Conservation (phyloP, 148 eudicot species). For the Chenopodium quinoa region DNA sequence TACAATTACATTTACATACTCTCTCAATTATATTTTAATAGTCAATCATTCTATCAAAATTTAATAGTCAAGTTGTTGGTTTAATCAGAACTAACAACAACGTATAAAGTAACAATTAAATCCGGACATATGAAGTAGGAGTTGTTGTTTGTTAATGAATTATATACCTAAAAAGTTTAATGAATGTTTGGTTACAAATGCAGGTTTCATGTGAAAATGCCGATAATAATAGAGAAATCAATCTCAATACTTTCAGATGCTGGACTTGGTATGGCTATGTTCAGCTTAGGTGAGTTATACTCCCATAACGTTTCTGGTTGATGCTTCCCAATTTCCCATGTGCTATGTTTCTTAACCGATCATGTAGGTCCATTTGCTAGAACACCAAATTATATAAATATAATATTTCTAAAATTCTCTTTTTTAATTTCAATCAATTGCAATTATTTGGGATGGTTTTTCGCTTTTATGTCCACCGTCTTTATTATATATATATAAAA, state of each 20-base stretch:
- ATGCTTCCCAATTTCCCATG: conserved; percentile 26
- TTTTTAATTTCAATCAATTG: neutral
- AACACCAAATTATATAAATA: neutral
- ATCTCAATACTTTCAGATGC: conserved; percentile 84
- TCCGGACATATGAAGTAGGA: too few species aligned
- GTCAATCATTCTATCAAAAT: too few species aligned
- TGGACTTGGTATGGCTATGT: conserved; percentile 98
- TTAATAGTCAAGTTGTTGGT: too few species aligned
- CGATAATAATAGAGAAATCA: conserved; percentile 53
- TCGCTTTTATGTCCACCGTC: neutral
- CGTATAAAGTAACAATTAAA: too few species aligned
- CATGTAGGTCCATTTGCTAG: conserved; percentile 18
- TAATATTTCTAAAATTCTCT: neutral
- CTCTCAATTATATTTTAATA: too few species aligned
- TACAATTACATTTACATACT: neutral
- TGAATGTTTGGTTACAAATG: conserved; percentile 16
- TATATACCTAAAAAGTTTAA: too few species aligned
- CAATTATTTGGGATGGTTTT: conserved; percentile 9
- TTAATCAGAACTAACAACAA: too few species aligned
- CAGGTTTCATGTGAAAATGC: conserved; percentile 90
- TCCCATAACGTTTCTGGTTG: conserved; percentile 18
- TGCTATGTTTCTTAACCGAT: conserved; percentile 21
- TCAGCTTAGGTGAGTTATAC: conserved; percentile 65
- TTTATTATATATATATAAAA: neutral
- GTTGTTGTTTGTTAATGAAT: too few species aligned